Conservation (phyloP, 768 basidiomycete genomes). For the Naganishia vishniacii region DNA sequence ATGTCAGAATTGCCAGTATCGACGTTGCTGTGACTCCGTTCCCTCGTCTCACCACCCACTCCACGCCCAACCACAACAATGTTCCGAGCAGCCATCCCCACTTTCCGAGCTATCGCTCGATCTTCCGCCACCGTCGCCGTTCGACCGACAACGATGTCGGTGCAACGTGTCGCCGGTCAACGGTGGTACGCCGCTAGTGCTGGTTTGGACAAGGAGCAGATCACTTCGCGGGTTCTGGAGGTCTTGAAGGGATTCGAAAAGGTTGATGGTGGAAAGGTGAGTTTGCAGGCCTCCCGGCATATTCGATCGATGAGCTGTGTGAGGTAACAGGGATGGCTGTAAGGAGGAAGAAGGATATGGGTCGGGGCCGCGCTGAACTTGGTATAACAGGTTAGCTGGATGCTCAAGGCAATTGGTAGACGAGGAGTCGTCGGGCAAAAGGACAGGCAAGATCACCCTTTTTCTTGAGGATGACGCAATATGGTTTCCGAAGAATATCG, state of each 20-base stretch:
- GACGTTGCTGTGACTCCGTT: neutral
- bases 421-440: too few relatives aligned
- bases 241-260: constrained; percentile 85
- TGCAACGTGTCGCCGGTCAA: constrained; percentile 5
- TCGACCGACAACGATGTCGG: constrained; percentile 12
- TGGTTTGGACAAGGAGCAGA: constrained; percentile 62
- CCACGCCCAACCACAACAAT: constrained; percentile 11
- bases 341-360: neutral
- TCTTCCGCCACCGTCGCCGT: constrained; percentile 25
- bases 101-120: constrained; percentile 32
- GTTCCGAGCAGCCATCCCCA: constrained; percentile 38
- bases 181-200: constrained; percentile 61
- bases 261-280: constrained; percentile 68
- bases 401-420: too few relatives aligned
- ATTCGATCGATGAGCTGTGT: neutral
- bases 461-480: too few relatives aligned
- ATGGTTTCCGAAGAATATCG: too few relatives aligned
- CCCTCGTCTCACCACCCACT: neutral
- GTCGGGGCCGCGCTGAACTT: too few relatives aligned
- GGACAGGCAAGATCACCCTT: too few relatives aligned
- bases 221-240: constrained; percentile 70
- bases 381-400: too few relatives aligned
- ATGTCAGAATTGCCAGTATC: constrained; percentile 2
- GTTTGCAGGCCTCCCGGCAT: constrained; percentile 35
- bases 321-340: neutral